A percentile compares a stretch with the other conserved stretches of the same genome.
Conservation (phyloP, 345 rosid species). For the Excoecaria agallocha region DNA sequence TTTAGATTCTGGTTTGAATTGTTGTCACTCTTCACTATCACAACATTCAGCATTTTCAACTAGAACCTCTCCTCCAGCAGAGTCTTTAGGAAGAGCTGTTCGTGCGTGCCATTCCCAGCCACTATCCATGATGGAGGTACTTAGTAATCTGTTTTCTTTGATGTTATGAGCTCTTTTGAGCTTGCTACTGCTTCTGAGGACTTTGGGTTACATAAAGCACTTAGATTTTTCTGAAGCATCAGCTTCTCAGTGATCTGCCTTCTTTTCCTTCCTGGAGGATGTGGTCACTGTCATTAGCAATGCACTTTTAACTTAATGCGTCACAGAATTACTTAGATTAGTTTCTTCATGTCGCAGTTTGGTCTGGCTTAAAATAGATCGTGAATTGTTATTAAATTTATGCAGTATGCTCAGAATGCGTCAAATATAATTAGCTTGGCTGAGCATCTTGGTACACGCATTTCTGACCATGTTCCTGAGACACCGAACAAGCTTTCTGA, state of each 20-base stretch:
- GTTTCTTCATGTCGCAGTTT: background rate
- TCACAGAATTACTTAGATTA: background rate
- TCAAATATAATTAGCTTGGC: constrained; percentile 82
- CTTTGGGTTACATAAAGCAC: constrained; percentile 9
- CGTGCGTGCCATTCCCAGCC: constrained; percentile 87
- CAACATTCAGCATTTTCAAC: constrained; percentile 54
- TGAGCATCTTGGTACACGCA: constrained; percentile 84
- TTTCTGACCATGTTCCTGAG: constrained; percentile 88
- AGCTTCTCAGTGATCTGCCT: background rate
- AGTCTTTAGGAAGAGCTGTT: constrained; percentile 51
- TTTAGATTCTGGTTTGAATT: constrained; percentile 55
- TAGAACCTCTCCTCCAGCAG: constrained; percentile 51
- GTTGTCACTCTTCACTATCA: constrained; percentile 81
- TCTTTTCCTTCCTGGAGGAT: background rate
- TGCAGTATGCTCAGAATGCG: constrained; percentile 68
- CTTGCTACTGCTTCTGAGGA: background rate
- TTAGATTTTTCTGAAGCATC: background rate
- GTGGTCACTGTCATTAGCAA: background rate
- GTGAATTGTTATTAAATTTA: constrained; percentile 15
- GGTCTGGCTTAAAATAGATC: constrained; percentile 9
- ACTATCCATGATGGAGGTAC: constrained; percentile 69
- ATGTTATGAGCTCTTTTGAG: background rate
- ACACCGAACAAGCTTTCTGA: constrained; percentile 91
- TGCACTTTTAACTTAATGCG: constrained; percentile 6
- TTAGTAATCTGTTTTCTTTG: constrained; percentile 2